These are phyloP conservation scores for Pleochaeta shiraiana DNA, from an alignment of 2,329 filamentous ascomycete species.

Conservation along the genomic window DNA sequence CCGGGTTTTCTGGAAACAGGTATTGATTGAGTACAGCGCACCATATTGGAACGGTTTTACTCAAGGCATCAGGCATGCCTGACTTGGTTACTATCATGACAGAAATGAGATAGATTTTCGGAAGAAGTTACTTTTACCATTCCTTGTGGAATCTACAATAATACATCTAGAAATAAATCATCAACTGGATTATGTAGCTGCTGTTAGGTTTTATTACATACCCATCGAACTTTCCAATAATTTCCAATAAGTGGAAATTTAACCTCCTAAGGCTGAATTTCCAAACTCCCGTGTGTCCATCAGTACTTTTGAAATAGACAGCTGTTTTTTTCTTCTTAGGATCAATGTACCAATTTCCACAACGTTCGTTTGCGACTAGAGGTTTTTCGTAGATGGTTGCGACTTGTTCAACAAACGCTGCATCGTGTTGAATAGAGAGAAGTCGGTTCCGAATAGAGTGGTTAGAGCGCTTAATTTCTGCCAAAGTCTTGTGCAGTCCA, in stretches of 20 bases:
- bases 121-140: conserved; percentile 49
- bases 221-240: conserved; percentile 46
- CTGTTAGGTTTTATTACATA: too few relatives aligned
- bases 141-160: conserved; percentile 78
- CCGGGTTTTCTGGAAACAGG: conserved; percentile 40
- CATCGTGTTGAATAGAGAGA: conserved; percentile 54
- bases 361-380: conserved; percentile 79
- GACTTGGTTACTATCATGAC: conserved; percentile 8
- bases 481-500: conserved; percentile 46
- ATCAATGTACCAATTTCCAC: conserved; percentile 84
- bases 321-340: conserved; percentile 43
- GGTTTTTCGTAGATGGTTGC: conserved; percentile 35
- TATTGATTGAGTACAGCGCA: conserved; percentile 63
- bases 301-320: conserved; percentile 95
- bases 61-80: conserved; percentile 85
- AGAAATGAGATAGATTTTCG: background rate
- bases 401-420: conserved; percentile 46
- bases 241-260: conserved; percentile 58
- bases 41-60: conserved; percentile 90
- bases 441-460: conserved; percentile 67
- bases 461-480: conserved; percentile 52
- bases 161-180: conserved; percentile 32
- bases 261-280: conserved; percentile 65
- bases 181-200: too few relatives aligned
- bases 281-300: conserved; percentile 85